Evolutionary conservation across 2,329 filamentous ascomycete species (phyloP).

Genomic region (Exophiala mesophila): DNA sequence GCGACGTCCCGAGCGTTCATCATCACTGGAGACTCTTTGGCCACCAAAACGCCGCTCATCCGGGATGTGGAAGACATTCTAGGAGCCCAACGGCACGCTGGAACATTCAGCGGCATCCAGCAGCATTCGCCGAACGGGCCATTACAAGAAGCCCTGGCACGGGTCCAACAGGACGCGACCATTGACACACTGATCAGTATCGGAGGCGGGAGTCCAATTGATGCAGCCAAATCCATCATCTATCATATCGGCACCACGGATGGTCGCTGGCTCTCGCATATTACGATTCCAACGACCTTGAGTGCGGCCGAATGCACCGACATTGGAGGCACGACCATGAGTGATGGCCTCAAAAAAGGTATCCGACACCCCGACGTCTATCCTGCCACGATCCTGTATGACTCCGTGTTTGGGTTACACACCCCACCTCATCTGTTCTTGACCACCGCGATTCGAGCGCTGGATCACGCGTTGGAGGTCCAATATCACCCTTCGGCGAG

Average conservation of each 20-base stretch:
- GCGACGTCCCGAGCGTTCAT: slow-evolving; percentile 48
- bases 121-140: slow-evolving; percentile 51
- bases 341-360: slow-evolving; percentile 47
- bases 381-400: slow-evolving; percentile 36
- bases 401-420: slow-evolving; percentile 46
- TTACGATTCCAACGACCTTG: slow-evolving; percentile 45
- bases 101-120: slow-evolving; percentile 51
- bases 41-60: slow-evolving; percentile 49
- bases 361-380: slow-evolving; percentile 20
- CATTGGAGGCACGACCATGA: slow-evolving; percentile 47
- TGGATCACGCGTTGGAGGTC: slow-evolving; percentile 52
- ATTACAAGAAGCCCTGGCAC: slow-evolving; percentile 47
- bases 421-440: slow-evolving; percentile 48
- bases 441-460: slow-evolving; percentile 48
- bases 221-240: slow-evolving; percentile 45
- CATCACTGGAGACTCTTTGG: slow-evolving; percentile 50
- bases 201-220: slow-evolving; percentile 52
- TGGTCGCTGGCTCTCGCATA: slow-evolving; percentile 40
- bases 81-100: slow-evolving; percentile 42
- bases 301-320: slow-evolving; percentile 51
- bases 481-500: slow-evolving; percentile 49
- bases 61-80: slow-evolving; percentile 47
- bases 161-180: slow-evolving; percentile 39
- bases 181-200: slow-evolving; percentile 53
- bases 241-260: slow-evolving; percentile 38